Percentiles rank a stretch among this genome's conserved stretches.
These are phyloP conservation scores for Coprinopsis marcescibilis DNA, from an alignment of 768 basidiomycete species.

Conservation along the genomic window DNA sequence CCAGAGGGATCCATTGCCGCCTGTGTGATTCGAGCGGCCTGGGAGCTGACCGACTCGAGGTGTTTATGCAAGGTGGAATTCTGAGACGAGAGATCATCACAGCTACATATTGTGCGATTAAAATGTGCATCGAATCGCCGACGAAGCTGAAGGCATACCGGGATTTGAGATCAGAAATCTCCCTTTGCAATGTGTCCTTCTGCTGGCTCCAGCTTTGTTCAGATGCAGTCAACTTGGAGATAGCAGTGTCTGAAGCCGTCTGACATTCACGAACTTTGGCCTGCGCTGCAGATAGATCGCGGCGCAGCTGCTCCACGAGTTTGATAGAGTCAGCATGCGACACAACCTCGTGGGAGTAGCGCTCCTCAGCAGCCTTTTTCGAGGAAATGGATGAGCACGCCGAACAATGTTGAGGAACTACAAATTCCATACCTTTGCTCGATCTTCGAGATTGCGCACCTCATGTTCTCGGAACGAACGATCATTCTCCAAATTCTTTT, in stretches of 20 bases:
- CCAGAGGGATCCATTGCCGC: slow-evolving; percentile 55
- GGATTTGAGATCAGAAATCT: slow-evolving; percentile 62
- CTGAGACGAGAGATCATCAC: slow-evolving; percentile 68
- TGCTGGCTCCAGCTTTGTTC: slow-evolving; percentile 80
- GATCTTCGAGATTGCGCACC: slow-evolving; percentile 60
- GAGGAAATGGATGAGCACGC: neutral
- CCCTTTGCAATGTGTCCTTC: slow-evolving; percentile 70
- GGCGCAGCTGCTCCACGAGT: slow-evolving; percentile 54
- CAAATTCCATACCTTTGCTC: slow-evolving; percentile 49
- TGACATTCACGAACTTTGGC: slow-evolving; percentile 50
- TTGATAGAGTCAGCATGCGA: slow-evolving; percentile 85
- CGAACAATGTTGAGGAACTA: neutral
- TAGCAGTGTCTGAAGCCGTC: slow-evolving; percentile 65
- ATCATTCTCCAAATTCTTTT: slow-evolving; percentile 59
- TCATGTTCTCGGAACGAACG: slow-evolving; percentile 59
- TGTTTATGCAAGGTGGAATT: slow-evolving; percentile 77
- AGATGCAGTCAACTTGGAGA: slow-evolving; percentile 63
- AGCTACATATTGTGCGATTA: slow-evolving; percentile 33
- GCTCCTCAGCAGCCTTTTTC: slow-evolving; percentile 75
- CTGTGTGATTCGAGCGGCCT: slow-evolving; percentile 75
- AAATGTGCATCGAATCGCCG: neutral
- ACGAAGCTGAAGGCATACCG: slow-evolving; percentile 41
- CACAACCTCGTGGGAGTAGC: slow-evolving; percentile 76
- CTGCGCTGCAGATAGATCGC: slow-evolving; percentile 51
- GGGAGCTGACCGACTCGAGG: slow-evolving; percentile 76